Conservation (phyloP, 1,284 basidiomycete genomes). For the Puccinia horiana region DNA sequence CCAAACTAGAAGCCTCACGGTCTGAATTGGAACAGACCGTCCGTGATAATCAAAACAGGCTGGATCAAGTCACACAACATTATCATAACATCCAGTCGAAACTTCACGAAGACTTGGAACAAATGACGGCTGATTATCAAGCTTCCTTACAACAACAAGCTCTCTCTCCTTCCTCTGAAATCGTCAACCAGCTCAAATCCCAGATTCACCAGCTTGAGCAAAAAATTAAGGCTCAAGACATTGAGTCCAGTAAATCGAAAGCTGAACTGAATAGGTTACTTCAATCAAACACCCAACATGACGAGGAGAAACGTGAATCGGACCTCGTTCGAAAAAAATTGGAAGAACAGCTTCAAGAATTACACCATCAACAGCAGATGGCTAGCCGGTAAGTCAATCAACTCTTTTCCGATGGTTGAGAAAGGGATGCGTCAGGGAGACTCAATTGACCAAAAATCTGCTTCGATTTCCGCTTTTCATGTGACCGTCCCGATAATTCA, state of each 20-base stretch:
- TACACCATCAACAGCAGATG: background rate
- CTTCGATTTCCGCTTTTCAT: background rate
- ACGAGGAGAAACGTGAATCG: slow-evolving; percentile 12
- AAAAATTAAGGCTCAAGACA: background rate
- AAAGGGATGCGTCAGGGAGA: too few species aligned
- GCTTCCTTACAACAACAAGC: slow-evolving; percentile 22
- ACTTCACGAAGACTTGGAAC: slow-evolving; percentile 22
- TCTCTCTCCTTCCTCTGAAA: background rate
- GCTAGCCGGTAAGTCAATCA: background rate
- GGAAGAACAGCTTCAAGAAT: slow-evolving; percentile 13
- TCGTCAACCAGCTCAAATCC: background rate
- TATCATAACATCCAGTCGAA: slow-evolving; percentile 31
- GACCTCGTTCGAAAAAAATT: background rate
- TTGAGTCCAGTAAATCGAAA: background rate
- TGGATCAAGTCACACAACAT: slow-evolving; percentile 24
- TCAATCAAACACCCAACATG: background rate
- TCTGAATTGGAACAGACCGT: slow-evolving; percentile 5
- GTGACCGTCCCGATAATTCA: background rate
- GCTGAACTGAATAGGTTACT: background rate
- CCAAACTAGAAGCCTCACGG: background rate
- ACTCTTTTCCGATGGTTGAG: too few species aligned
- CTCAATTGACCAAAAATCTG: background rate
- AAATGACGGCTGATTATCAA: slow-evolving; percentile 22
- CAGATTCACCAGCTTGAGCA: slow-evolving; percentile 2
- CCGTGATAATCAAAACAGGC: slow-evolving; percentile 13